phyloP scores from a whole-genome alignment of 2,329 filamentous ascomycete species.

The Lasiodiplodia citricola region DNA sequence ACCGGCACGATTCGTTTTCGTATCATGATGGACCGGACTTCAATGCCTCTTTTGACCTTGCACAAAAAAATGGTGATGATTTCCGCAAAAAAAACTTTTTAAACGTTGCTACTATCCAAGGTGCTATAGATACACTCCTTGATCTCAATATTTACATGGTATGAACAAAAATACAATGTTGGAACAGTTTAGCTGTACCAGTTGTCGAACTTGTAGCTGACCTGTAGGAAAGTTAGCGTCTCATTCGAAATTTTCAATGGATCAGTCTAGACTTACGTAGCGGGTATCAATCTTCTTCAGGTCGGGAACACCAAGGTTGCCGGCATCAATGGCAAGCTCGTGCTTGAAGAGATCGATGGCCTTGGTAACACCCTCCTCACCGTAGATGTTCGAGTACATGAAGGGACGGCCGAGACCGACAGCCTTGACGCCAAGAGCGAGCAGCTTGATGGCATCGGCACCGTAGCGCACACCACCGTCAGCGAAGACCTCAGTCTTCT shows the following conservation, averaged over 20 bases:
- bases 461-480: constrained; percentile 50
- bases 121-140: neutral
- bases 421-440: constrained; percentile 46
- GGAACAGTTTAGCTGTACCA: constrained; percentile 10
- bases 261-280: neutral
- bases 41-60: too few species aligned
- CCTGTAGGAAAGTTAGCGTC: neutral
- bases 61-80: neutral
- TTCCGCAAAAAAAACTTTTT: neutral
- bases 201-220: constrained; percentile 10
- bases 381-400: constrained; percentile 62
- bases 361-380: constrained; percentile 66
- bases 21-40: too few species aligned
- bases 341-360: constrained; percentile 58
- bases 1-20: too few species aligned
- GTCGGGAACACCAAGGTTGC: constrained; percentile 40
- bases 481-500: constrained; percentile 47
- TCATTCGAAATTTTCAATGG: too few species aligned
- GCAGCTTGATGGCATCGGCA: constrained; percentile 44
- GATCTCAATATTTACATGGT: neutral
- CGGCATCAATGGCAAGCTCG: constrained; percentile 51
- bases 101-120: neutral
- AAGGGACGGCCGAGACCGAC: constrained; percentile 56
- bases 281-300: constrained; percentile 35
- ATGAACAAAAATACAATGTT: neutral